A percentile compares a stretch with the other conserved stretches of the same genome.
Conservation (phyloP, 176 grass and related monocot genomes). For the Ensete ventricosum region DNA sequence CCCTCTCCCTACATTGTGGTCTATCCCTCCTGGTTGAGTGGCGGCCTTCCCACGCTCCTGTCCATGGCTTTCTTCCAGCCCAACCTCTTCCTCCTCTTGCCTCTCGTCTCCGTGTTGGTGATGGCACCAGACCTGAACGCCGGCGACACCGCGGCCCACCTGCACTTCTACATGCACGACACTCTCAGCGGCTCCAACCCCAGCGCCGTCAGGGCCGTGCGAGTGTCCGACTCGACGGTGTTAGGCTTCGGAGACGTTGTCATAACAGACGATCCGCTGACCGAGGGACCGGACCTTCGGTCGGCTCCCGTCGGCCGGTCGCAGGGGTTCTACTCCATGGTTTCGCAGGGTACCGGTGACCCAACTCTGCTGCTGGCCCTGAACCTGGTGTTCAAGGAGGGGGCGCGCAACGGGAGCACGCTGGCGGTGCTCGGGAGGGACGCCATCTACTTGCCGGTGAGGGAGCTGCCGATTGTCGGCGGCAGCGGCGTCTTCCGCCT, state of each 20-base stretch:
- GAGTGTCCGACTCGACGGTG: neutral
- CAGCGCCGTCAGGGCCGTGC: constrained; percentile 31
- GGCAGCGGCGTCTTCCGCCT: constrained; percentile 45
- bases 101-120: neutral
- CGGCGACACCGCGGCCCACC: constrained; percentile 4
- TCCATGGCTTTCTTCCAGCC: too few relatives aligned
- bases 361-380: constrained; percentile 24
- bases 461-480: constrained; percentile 45
- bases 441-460: constrained; percentile 12
- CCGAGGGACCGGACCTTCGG: neutral
- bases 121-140: neutral
- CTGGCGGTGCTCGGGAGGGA: constrained; percentile 29
- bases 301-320: constrained; percentile 14
- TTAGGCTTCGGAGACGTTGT: constrained; percentile 23
- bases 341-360: constrained; percentile 14
- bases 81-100: neutral
- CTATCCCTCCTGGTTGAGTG: too few relatives aligned
- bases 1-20: too few relatives aligned
- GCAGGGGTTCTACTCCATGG: constrained; percentile 30
- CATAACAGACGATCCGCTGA: constrained; percentile 34
- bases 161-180: constrained; percentile 48
- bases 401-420: constrained; percentile 28
- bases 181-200: constrained; percentile 24
- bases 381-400: constrained; percentile 29
- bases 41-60: too few relatives aligned